Conservation (phyloP, 2,329 filamentous ascomycete species). For the Alternaria solani region DNA sequence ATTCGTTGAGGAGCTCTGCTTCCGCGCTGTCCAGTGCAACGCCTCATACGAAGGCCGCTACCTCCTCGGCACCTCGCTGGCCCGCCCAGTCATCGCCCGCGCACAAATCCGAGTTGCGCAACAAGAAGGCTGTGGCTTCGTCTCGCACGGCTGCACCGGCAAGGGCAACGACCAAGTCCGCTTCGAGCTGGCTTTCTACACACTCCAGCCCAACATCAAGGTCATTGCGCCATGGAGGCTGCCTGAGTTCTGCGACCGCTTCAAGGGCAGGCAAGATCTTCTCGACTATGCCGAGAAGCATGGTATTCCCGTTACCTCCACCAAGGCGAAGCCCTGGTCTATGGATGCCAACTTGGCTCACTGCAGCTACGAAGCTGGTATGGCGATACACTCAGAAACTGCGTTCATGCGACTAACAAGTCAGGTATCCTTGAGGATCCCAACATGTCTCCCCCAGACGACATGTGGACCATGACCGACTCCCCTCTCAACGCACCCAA, state of each 20-base stretch:
- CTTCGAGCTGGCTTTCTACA: slow-evolving; percentile 70
- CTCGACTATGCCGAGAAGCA: slow-evolving; percentile 73
- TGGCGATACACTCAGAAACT: not conserved
- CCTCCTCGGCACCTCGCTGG: slow-evolving; percentile 66
- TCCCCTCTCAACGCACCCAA: slow-evolving; percentile 76
- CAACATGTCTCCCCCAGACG: slow-evolving; percentile 70
- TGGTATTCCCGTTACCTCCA: slow-evolving; percentile 75
- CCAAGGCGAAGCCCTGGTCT: slow-evolving; percentile 68
- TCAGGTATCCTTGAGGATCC: slow-evolving; percentile 70
- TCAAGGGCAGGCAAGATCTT: slow-evolving; percentile 75
- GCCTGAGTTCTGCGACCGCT: slow-evolving; percentile 73
- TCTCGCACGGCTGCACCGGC: slow-evolving; percentile 57
- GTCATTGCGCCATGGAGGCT: slow-evolving; percentile 79
- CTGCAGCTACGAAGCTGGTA: slow-evolving; percentile 80
- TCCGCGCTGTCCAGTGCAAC: slow-evolving; percentile 78
- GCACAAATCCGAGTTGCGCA: slow-evolving; percentile 71
- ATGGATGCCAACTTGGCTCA: slow-evolving; percentile 75
- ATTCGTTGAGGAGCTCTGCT: slow-evolving; percentile 83
- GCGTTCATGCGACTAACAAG: not conserved
- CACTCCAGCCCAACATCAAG: slow-evolving; percentile 70
- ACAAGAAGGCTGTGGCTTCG: slow-evolving; percentile 65
- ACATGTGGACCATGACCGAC: slow-evolving; percentile 81
- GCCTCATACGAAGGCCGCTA: slow-evolving; percentile 64
- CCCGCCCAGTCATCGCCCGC: slow-evolving; percentile 74
- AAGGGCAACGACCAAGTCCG: slow-evolving; percentile 70